Conservation (phyloP, 805 yeast genomes). For the Candida gorgasii region DNA sequence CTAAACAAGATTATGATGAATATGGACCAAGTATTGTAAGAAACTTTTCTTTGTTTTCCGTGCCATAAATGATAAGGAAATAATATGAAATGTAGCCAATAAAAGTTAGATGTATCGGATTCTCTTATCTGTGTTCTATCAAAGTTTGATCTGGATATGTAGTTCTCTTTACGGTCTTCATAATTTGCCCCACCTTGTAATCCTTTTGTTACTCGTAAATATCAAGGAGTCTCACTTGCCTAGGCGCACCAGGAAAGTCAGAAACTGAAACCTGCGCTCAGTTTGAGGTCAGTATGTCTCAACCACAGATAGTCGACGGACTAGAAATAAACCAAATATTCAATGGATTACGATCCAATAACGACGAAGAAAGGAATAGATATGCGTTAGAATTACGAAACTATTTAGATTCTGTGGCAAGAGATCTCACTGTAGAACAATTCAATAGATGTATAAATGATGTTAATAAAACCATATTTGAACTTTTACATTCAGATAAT, state of each 20-base stretch:
- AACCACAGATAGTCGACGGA: conserved; percentile 45
- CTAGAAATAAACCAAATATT: conserved; percentile 55
- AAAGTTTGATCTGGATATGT: not conserved
- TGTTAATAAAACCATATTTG: conserved; percentile 84
- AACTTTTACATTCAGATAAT: conserved; percentile 71
- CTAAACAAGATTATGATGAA: conserved; percentile 96
- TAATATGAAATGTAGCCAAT: not conserved
- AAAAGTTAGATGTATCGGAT: conserved; percentile 2
- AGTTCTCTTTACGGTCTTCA: too few species aligned
- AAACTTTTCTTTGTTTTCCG: conserved; percentile 91
- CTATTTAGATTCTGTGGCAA: conserved; percentile 68
- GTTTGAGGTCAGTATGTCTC: too few species aligned
- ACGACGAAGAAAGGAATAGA: conserved; percentile 43
- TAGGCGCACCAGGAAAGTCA: too few species aligned
- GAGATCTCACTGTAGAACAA: conserved; percentile 82
- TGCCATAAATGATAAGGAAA: conserved; percentile 49
- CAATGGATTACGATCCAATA: conserved; percentile 46
- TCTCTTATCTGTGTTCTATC: not conserved
- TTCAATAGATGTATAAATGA: conserved; percentile 79
- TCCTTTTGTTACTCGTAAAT: too few species aligned
- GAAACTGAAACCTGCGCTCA: too few species aligned
- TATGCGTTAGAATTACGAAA: conserved; percentile 73
- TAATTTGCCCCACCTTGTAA: too few species aligned
- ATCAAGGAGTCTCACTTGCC: too few species aligned
- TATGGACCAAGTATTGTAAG: conserved; percentile 97